Base-by-base conservation (phyloP, 225 moss, liverwort and hornwort genomes). In the Physcomitrellopsis africana region DNA sequence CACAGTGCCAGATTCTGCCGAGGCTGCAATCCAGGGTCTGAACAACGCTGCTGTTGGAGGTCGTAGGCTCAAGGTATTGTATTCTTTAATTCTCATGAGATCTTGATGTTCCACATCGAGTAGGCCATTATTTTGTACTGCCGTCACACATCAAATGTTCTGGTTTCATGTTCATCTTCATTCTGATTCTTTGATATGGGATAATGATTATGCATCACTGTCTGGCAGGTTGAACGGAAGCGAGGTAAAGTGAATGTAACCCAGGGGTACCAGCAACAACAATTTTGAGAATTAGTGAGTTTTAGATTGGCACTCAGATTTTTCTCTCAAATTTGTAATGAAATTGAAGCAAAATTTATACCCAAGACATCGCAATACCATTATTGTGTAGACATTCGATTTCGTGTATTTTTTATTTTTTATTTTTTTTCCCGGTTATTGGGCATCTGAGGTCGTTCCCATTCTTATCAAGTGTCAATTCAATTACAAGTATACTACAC, bases 1-100 rank as follows among this genome's bases (percentile, higher is more conserved):
- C 85, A 88, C 63, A 88, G 70, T 70, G 83, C 7, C 83, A 63
- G 66, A 76, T 49, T 90, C 93, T 68, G 90, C 96, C 2, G 96
- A 94, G 52, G 84, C 86, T 77, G 93, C 92, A 18, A 93, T 93
- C 76, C 90, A 88, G 91, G 93, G 92, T 41, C 70, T 93, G 63
- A 92, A 96, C 86, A 96, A 94, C 66, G 90, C 86, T 76, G 80
- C 92, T 51, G 89, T 96, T 52, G 96, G 92, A 54, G 90, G 92
- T 81, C 92, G 96, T 72, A 85, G 90, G 77, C 87, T 96, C 32
- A 96, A 94, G 96, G 96, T 95, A 73, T 43, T 8, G 23, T 24
- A 27, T n/a, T 14, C 63, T 51, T 74, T 7, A 18, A 11, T 52
- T 12, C 15, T 48, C 18, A 12, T 27, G 26, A 9, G 20, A n/a